These are phyloP conservation scores for Phoenix dactylifera DNA, from an alignment of 176 grass and related monocot genomes.

Conservation along the genomic window DNA sequence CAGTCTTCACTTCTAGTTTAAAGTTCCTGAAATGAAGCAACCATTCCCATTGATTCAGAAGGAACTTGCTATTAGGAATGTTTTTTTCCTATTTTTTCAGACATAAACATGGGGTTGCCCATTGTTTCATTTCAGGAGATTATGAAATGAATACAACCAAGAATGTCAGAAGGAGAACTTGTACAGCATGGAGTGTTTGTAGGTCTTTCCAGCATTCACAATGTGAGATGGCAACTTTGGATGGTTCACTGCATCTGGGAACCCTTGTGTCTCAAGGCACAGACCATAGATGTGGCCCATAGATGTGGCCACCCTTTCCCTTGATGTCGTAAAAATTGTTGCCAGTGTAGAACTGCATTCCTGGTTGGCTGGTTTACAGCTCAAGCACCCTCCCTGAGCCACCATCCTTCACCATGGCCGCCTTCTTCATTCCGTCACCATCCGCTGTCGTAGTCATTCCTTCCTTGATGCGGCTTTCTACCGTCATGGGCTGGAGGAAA, in stretches of 20 bases:
- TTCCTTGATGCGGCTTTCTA: constrained; percentile 46
- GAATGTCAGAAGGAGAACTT: constrained; percentile 71
- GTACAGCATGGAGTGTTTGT: constrained; percentile 55
- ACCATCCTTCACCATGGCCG: constrained; percentile 32
- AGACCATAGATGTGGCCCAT: constrained; percentile 24
- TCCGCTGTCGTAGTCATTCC: constrained; percentile 41
- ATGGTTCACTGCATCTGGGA: constrained; percentile 75
- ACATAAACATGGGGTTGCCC: too few species aligned
- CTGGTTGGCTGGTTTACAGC: constrained; percentile 64
- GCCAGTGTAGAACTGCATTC: constrained; percentile 66
- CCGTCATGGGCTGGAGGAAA: constrained; percentile 27
- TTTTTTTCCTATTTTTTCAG: too few species aligned
- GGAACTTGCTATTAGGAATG: too few species aligned
- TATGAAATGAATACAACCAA: too few species aligned
- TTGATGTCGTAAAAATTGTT: constrained; percentile 33
- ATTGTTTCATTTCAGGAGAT: too few species aligned
- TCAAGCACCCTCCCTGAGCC: constrained; percentile 37
- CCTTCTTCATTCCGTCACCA: constrained; percentile 29
- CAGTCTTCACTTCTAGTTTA: too few species aligned
- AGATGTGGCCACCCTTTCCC: constrained; percentile 51
- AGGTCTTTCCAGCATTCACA: constrained; percentile 44
- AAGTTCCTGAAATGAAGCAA: too few species aligned
- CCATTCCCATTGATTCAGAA: too few species aligned
- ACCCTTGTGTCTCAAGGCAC: constrained; percentile 70
- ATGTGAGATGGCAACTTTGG: constrained; percentile 65